Evolutionary conservation across 2,329 filamentous ascomycete species (phyloP), one percentile per base, ranked within the genome.

Genomic region (Madurella mycetomatis): DNA sequence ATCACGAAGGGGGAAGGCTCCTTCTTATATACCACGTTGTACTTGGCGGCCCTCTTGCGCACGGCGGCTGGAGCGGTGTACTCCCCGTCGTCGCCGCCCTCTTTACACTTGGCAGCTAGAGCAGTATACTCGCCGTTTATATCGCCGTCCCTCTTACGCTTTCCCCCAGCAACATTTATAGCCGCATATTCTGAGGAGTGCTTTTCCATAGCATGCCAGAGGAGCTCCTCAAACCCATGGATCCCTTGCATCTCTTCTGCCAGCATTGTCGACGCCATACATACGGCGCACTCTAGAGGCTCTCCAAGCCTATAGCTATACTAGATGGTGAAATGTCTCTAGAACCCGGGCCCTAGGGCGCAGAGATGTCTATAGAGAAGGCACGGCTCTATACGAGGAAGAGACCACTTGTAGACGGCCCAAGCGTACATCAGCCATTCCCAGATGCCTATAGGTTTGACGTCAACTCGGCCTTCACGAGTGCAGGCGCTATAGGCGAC

Each of bases 281-380:
- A 37, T 41, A 32, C 49, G 41, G 43, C 49, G 53, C 41, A 34
- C 49, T 55, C 53, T 47, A 34, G 25, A 11, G 15, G 15, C 44
- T 51, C 25, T 32, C 44, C 53, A 25, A n/a, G 18, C 12, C 9
- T 43, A 13, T 55, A 7, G 53, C 49, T 51, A 17, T 55, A 19
- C 48, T 37, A 4, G 25, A 25, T 7, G 25, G 25, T 16, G 7
- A 25, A 25, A 7, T 25, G 25, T 25, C 3, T 7, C 25, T 7
- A 4, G 25, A 7, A 25, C 25, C 7, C 25, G 25, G 25, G 25
- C 25, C 7, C 25, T 25, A 25, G 48, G 48, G 48, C 32, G 18
- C 17, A 55, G 48, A 55, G 53, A 55, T 55, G 39, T 40, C 53
- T 32, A 44, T 32, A 55, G 49, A 51, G 45, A 51, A 31, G 53